Evolutionary conservation across 139 green algal species (phyloP).

Genomic region (Pleodorina starrii): DNA sequence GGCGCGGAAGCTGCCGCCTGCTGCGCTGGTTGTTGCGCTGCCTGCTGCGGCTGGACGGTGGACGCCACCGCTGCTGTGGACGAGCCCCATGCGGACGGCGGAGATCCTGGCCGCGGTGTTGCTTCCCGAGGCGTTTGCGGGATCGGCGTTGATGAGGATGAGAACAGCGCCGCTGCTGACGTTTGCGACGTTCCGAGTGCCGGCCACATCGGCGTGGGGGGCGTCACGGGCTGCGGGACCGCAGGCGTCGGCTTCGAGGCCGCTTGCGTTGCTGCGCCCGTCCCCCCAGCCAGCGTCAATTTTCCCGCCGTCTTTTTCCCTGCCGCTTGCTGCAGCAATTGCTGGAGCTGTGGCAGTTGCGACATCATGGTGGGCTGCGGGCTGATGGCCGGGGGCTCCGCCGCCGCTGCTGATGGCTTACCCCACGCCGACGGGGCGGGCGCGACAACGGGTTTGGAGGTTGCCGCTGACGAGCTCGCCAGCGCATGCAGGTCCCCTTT

Average conservation of each 20-base stretch:
- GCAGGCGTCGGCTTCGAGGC: background rate
- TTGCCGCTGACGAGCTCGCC: background rate
- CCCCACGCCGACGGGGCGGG: slow-evolving; percentile 37
- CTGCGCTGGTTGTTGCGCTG: background rate
- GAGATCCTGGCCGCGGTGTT: background rate
- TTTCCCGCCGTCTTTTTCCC: background rate
- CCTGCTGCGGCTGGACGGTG: slow-evolving; percentile 19
- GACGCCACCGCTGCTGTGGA: slow-evolving; percentile 26
- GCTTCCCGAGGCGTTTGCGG: background rate
- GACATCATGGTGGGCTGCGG: slow-evolving; percentile 31
- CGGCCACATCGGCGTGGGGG: slow-evolving; percentile 29
- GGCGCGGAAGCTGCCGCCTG: background rate
- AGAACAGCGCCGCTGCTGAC: slow-evolving; percentile 29
- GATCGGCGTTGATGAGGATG: background rate
- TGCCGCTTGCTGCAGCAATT: slow-evolving; percentile 31
- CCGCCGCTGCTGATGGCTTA: background rate
- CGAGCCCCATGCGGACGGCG: background rate
- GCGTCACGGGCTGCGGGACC: slow-evolving; percentile 7
- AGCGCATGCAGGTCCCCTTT: slow-evolving; percentile 33
- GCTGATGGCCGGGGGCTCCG: background rate
- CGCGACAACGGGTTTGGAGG: background rate
- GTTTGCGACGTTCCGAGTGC: slow-evolving; percentile 14
- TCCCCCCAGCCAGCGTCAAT: background rate
- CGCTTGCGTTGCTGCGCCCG: background rate
- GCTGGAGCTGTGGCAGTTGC: slow-evolving; percentile 51